These are phyloP conservation scores for Diaporthe citriasiana DNA, from an alignment of 2,329 filamentous ascomycete genomes.

Conservation along the genomic window DNA sequence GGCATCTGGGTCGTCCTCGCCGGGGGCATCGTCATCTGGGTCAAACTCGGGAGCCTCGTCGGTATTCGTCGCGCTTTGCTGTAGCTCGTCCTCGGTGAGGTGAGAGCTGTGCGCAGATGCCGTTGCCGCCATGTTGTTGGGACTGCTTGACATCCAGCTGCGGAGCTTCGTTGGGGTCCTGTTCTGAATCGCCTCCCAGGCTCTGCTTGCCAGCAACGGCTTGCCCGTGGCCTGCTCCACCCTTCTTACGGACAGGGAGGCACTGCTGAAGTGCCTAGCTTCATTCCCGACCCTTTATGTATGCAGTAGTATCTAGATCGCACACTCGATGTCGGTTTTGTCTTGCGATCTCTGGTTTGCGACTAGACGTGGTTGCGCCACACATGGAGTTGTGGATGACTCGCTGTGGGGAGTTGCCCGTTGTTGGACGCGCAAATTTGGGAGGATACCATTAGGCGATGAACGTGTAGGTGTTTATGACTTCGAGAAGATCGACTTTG, in stretches of 20 bases:
- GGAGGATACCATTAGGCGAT: not conserved
- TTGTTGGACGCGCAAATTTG: constrained; percentile 32
- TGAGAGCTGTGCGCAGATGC: constrained; percentile 58
- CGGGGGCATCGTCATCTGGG: constrained; percentile 52
- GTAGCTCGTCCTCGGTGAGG: constrained; percentile 70
- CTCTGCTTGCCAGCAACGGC: constrained; percentile 23
- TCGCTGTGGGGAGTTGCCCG: constrained; percentile 31
- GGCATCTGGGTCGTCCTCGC: constrained; percentile 48
- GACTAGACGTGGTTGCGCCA: constrained; percentile 33
- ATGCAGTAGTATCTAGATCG: constrained; percentile 8
- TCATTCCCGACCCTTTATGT: constrained; percentile 32
- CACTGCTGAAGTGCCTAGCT: constrained; percentile 30
- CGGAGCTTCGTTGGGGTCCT: constrained; percentile 28
- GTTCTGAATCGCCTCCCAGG: constrained; percentile 32
- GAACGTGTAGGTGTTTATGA: not conserved
- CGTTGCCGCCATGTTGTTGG: constrained; percentile 54
- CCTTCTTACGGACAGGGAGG: constrained; percentile 37
- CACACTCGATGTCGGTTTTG: not conserved
- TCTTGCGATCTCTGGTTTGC: constrained; percentile 19
- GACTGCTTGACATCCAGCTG: constrained; percentile 16
- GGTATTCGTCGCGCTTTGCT: constrained; percentile 67
- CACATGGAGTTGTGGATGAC: constrained; percentile 23
- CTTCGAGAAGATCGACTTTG: not conserved
- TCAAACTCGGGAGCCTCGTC: constrained; percentile 60
- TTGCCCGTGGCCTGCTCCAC: constrained; percentile 39